Conservation (phyloP, 768 basidiomycete genomes). For the Phlegmacium glaucopus region DNA sequence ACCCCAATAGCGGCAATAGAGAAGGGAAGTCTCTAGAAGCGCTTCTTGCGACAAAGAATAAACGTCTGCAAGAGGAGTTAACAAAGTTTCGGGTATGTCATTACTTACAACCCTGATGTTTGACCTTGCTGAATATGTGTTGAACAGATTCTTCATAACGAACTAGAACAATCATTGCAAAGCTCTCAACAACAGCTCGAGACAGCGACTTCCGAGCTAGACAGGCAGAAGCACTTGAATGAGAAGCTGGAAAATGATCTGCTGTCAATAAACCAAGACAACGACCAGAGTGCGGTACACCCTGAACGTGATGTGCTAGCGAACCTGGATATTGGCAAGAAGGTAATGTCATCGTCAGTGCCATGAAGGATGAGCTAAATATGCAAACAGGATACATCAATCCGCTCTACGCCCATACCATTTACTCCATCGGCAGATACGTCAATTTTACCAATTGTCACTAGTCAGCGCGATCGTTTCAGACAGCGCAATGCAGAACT, state of each 20-base stretch:
- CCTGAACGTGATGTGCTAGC: slow-evolving; percentile 58
- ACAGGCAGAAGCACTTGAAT: slow-evolving; percentile 76
- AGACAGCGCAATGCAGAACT: slow-evolving; percentile 94
- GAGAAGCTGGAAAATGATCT: slow-evolving; percentile 93
- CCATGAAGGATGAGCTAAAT: background rate
- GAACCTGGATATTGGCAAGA: slow-evolving; percentile 68
- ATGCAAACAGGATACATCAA: slow-evolving; percentile 23
- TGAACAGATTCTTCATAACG: slow-evolving; percentile 67
- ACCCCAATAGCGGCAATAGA: slow-evolving; percentile 82
- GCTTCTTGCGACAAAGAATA: slow-evolving; percentile 91
- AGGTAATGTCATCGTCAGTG: slow-evolving; percentile 24
- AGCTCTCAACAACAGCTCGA: slow-evolving; percentile 56
- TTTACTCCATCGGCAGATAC: slow-evolving; percentile 80
- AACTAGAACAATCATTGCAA: slow-evolving; percentile 70
- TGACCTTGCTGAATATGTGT: background rate
- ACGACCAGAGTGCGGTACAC: slow-evolving; percentile 27
- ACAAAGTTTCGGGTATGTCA: slow-evolving; percentile 79
- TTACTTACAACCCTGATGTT: background rate
- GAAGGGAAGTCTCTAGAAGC: slow-evolving; percentile 85
- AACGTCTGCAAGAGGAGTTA: slow-evolving; percentile 86
- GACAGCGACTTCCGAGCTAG: slow-evolving; percentile 58
- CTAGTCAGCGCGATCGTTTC: slow-evolving; percentile 97
- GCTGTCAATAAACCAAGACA: slow-evolving; percentile 70
- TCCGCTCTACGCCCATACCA: slow-evolving; percentile 61
- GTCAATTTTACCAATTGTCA: slow-evolving; percentile 97